Evolutionary conservation across 192 early-diverging fungal species (phyloP).

Genomic region (Podila clonocystis): DNA sequence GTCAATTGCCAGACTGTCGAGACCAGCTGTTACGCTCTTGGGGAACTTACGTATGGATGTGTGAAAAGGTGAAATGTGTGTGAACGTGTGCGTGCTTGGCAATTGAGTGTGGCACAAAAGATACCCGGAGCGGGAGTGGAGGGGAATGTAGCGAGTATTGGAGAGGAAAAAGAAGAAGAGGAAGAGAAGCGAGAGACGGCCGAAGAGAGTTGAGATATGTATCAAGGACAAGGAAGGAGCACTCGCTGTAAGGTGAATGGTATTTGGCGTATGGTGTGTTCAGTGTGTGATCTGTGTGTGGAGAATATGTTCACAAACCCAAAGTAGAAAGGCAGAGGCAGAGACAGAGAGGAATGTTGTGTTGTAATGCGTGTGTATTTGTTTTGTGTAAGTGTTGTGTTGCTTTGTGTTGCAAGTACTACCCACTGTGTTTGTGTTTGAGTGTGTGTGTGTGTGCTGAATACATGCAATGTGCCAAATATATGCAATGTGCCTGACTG

Average conservation of each 20-base stretch:
- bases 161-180: background rate
- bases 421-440: too few species aligned
- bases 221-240: background rate
- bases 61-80: background rate
- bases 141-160: background rate
- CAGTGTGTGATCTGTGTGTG: background rate
- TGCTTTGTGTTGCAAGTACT: too few species aligned
- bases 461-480: too few species aligned
- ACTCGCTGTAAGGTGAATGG: too few species aligned
- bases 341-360: background rate
- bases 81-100: background rate
- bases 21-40: too few species aligned
- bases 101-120: constrained; percentile 6
- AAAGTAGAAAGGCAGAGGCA: background rate
- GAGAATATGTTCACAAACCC: background rate
- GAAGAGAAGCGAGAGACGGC: background rate
- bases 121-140: background rate
- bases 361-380: too few species aligned
- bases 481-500: too few species aligned
- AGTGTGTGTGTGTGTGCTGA: too few species aligned
- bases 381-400: too few species aligned
- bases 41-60: too few species aligned
- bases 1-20: too few species aligned
- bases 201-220: background rate
- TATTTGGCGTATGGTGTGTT: too few species aligned